Conservation (phyloP, 495 filamentous ascomycete genomes). For the Xylaria venustula region DNA sequence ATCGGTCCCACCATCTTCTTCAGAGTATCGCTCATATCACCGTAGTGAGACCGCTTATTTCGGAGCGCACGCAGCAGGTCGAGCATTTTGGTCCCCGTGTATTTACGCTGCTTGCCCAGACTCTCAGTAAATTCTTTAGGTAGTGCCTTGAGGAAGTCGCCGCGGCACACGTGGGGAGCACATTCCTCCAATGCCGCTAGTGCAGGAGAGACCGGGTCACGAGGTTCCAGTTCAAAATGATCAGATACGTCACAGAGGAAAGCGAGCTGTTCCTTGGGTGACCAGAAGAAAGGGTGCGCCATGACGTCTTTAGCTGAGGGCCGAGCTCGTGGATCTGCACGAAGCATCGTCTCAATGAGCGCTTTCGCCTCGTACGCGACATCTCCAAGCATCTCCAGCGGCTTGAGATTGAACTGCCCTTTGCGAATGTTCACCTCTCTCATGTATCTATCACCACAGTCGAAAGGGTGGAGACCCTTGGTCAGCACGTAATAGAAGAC, state of each 20-base stretch:
- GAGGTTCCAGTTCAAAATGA: conserved; percentile 87
- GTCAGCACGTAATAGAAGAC: conserved; percentile 97
- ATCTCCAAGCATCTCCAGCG: conserved; percentile 70
- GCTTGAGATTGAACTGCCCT: conserved; percentile 69
- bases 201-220: conserved; percentile 69
- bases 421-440: conserved; percentile 96
- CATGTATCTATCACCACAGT: conserved; percentile 89
- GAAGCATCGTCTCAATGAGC: conserved; percentile 81
- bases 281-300: conserved; percentile 96
- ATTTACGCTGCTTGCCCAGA: conserved; percentile 92
- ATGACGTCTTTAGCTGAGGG: conserved; percentile 75
- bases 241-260: conserved; percentile 95
- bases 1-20: conserved; percentile 77
- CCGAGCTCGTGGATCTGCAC: conserved; percentile 64
- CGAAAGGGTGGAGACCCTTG: conserved; percentile 87
- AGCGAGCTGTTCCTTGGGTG: conserved; percentile 74
- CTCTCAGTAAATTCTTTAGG: conserved; percentile 80
- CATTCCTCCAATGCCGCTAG: conserved; percentile 58
- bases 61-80: conserved; percentile 85
- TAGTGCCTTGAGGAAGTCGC: conserved; percentile 75
- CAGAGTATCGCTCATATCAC: conserved; percentile 79
- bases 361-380: conserved; percentile 84
- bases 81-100: conserved; percentile 76
- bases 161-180: conserved; percentile 36
- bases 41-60: conserved; percentile 96